phyloP scores from a whole-genome alignment of 164 flowering plant genomes.

The Warburgia ugandensis region DNA sequence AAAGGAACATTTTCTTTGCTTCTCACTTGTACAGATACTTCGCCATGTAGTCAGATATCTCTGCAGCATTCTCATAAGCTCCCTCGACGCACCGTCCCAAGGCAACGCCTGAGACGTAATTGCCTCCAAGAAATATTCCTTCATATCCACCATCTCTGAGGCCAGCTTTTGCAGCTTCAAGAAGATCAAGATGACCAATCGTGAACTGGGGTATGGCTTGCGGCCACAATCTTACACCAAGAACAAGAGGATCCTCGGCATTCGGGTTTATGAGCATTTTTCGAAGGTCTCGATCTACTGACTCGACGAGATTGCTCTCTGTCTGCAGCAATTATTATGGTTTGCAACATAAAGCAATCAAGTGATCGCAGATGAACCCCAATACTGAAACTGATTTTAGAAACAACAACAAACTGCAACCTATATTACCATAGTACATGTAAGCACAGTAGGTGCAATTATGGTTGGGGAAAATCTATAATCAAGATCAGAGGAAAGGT shows the following conservation, averaged over 20 bases:
- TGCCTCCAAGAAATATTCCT: constrained; percentile 87
- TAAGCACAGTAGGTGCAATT: no score
- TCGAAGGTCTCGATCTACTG: constrained; percentile 82
- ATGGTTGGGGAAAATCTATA: no score
- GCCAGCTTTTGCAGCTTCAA: constrained; percentile 57
- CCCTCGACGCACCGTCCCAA: constrained; percentile 95
- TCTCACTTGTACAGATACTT: constrained; percentile 24
- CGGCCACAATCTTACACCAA: constrained; percentile 90
- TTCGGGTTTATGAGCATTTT: constrained; percentile 70
- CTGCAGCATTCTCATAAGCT: constrained; percentile 71
- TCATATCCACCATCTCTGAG: constrained; percentile 41
- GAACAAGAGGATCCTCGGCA: constrained; percentile 59
- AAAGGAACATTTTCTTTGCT: not conserved
- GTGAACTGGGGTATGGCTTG: constrained; percentile 92
- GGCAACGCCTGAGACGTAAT: constrained; percentile 94
- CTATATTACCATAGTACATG: no score
- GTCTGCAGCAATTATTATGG: constrained; percentile 28
- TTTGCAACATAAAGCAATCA: not conserved
- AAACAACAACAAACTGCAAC: not conserved
- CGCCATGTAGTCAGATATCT: constrained; percentile 49
- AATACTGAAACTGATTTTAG: not conserved
- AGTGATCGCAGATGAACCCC: not conserved
- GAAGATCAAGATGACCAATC: constrained; percentile 73
- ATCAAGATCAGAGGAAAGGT: no score
- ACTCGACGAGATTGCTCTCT: constrained; percentile 64